Conservation (phyloP, 2,329 filamentous ascomycete genomes). For the Aplosporella prunicola region DNA sequence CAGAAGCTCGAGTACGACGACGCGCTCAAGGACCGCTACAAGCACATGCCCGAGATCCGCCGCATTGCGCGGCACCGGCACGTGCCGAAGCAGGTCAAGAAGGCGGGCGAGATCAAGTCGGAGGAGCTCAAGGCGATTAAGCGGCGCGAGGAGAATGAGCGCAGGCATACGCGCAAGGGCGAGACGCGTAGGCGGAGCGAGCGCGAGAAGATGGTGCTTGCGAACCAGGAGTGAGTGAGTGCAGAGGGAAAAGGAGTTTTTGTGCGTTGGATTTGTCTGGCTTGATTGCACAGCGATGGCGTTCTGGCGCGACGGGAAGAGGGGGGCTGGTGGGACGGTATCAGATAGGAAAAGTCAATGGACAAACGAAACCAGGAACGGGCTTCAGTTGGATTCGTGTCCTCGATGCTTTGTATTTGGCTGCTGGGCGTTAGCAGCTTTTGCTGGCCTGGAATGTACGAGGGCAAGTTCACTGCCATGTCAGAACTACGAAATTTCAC, state of each 20-base stretch:
- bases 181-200: conserved; percentile 64
- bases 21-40: conserved; percentile 66
- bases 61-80: conserved; percentile 88
- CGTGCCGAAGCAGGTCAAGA: conserved; percentile 87
- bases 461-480: too few relatives aligned
- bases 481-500: too few relatives aligned
- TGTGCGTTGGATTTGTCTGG: conserved; percentile 3
- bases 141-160: conserved; percentile 85
- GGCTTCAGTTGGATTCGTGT: too few relatives aligned
- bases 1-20: conserved; percentile 89
- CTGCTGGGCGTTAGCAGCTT: too few relatives aligned
- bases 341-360: too few relatives aligned
- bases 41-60: conserved; percentile 92
- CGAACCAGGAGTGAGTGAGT: conserved; percentile 46
- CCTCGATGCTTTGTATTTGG: too few relatives aligned
- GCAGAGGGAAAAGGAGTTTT: background rate
- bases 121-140: conserved; percentile 84
- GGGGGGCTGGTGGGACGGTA: too few relatives aligned
- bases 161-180: conserved; percentile 81
- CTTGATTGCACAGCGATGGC: conserved; percentile 8
- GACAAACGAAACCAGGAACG: too few relatives aligned
- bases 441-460: too few relatives aligned
- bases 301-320: too few relatives aligned
- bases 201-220: conserved; percentile 87
- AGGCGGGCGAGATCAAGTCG: conserved; percentile 86